phyloP scores from a whole-genome alignment of 2,329 filamentous ascomycete genomes.

The Colletotrichum phormii region DNA sequence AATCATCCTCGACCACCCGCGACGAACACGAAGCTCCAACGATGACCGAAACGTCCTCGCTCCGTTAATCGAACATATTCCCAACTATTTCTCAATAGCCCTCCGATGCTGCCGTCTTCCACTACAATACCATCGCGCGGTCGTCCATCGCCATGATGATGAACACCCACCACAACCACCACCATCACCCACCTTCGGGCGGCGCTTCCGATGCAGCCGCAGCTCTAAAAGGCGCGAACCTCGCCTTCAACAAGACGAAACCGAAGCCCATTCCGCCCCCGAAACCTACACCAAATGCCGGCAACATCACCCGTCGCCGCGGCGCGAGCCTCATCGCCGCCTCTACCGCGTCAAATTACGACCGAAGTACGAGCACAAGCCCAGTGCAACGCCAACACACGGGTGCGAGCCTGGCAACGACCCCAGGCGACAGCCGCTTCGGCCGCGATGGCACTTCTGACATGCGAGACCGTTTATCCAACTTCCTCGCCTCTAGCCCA shows the following conservation, averaged over 20 bases:
- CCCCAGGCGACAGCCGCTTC: constrained; percentile 9
- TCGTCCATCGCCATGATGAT: constrained; percentile 21
- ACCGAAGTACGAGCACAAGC: constrained; percentile 40
- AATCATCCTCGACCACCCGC: not conserved
- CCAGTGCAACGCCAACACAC: constrained; percentile 51
- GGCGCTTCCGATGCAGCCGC: constrained; percentile 50
- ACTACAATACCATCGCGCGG: not conserved
- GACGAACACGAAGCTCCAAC: not conserved
- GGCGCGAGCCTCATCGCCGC: constrained; percentile 54
- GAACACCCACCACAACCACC: constrained; percentile 34
- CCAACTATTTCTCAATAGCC: not conserved
- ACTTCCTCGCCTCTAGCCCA: constrained; percentile 39
- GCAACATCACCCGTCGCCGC: not conserved
- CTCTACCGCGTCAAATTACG: constrained; percentile 51
- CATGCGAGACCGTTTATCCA: constrained; percentile 42
- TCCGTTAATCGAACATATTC: not conserved
- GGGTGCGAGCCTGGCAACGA: constrained; percentile 46
- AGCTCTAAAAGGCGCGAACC: constrained; percentile 65
- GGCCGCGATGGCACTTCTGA: constrained; percentile 34
- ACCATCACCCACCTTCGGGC: constrained; percentile 42
- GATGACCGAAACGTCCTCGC: constrained; percentile 12
- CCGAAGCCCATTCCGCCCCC: constrained; percentile 34
- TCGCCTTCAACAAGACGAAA: constrained; percentile 61
- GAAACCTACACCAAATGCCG: not conserved
- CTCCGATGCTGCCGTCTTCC: not conserved